These are phyloP conservation scores for Zelonia costaricensis DNA, from an alignment of 208 protist species.

Conservation along the genomic window DNA sequence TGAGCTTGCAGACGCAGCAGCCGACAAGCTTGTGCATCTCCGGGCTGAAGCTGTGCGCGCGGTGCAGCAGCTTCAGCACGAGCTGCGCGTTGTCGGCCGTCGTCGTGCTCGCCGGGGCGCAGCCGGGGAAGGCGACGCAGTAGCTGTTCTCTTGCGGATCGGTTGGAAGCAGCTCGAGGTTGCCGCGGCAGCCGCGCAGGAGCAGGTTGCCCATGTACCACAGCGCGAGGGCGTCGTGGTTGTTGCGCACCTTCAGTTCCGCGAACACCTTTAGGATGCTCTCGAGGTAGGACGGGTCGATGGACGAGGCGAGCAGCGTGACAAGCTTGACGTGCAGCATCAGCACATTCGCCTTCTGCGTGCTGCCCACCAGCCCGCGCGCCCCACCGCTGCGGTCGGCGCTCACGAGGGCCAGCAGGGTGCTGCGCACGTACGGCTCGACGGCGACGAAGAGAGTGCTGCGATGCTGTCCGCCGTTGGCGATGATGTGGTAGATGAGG, in stretches of 20 bases:
- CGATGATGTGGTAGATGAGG: slow-evolving; percentile 82
- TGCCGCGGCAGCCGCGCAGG: slow-evolving; percentile 73
- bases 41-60: slow-evolving; percentile 78
- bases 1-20: slow-evolving; percentile 87
- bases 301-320: slow-evolving; percentile 65
- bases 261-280: slow-evolving; percentile 82
- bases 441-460: slow-evolving; percentile 76
- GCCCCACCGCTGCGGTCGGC: slow-evolving; percentile 52
- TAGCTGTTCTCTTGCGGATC: slow-evolving; percentile 89
- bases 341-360: slow-evolving; percentile 84
- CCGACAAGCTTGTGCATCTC: slow-evolving; percentile 88
- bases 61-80: slow-evolving; percentile 82
- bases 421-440: slow-evolving; percentile 90
- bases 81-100: slow-evolving; percentile 89
- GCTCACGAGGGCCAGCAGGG: slow-evolving; percentile 71
- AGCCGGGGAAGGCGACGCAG: slow-evolving; percentile 77
- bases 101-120: slow-evolving; percentile 68
- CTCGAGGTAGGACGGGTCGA: slow-evolving; percentile 85
- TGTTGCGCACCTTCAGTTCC: slow-evolving; percentile 74
- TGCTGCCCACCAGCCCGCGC: slow-evolving; percentile 62
- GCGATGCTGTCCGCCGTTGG: slow-evolving; percentile 86
- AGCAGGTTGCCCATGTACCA: slow-evolving; percentile 91
- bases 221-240: slow-evolving; percentile 87
- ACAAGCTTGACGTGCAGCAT: slow-evolving; percentile 90
- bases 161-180: slow-evolving; percentile 85